Evolutionary conservation across 129 eudicot species (phyloP), one percentile per base, ranked within the genome.

Genomic region (Centaurea solstitialis): DNA sequence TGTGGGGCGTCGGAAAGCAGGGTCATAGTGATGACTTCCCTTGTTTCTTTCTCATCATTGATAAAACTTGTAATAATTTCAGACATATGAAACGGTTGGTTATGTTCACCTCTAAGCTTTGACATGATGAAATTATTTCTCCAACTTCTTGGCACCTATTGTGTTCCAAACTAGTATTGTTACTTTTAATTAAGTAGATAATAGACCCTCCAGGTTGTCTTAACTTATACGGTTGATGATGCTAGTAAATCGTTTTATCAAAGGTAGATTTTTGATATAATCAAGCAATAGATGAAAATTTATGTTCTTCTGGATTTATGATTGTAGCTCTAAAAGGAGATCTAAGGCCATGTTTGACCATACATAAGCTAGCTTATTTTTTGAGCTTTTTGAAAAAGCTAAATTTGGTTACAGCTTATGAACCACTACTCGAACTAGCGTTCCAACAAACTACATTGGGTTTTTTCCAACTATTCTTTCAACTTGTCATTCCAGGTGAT

Each of bases 1-100:
- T 50, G 89, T 82, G 22, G 76, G 84, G 45, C 84, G 89, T 59
- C 66, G 89, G 57, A 86, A 82, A 61, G 79, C 89, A 4, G 86
- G 84, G 28, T 73, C 86, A 15, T 86, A 80, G 47, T 47, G 73
- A 23, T 38, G 80, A 12, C 64, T 76, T 68, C 35, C 75, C 13
- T 68, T 68, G 18, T 45, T 68, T 10, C 21, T 45, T 68, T 10
- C 21, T 78, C 47, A 28, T 5, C 24, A 38, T 21, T 23, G 17
- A 38, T 21, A 38, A 6, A 65, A 39, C 26, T 64, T 64, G 30
- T 5, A 21, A 24, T 76, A 22, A 7, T 38, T 65, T 61, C 38
- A 76, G 80, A 74, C 18, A 17, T 57, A 5, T 57, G 20, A 50
- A 50, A 18, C 15, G 62, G 15, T 53, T 53, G 17, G 9, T 53